These are phyloP conservation scores for Nicotiana attenuata DNA, from an alignment of 257 asterid species.

Conservation along the genomic window DNA sequence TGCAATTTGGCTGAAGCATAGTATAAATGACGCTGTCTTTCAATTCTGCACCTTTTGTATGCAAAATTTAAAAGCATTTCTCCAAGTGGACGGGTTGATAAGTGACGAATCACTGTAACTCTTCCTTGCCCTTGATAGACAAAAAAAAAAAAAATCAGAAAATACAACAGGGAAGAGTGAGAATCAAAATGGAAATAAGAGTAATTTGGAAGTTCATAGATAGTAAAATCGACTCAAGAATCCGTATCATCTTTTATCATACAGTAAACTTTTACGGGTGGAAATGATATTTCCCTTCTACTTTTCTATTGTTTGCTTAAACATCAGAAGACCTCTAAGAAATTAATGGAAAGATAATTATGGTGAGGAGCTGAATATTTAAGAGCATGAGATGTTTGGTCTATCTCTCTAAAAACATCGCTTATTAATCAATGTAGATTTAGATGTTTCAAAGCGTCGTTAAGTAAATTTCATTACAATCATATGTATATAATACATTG, in stretches of 20 bases:
- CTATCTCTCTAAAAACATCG: not conserved
- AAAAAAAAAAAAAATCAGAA: not conserved
- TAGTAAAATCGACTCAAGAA: not conserved
- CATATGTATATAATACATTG: not conserved
- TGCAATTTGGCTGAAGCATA: not conserved
- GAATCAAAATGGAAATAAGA: not conserved
- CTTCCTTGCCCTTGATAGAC: not conserved
- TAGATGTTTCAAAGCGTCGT: not conserved
- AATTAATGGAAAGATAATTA: constrained; percentile 3
- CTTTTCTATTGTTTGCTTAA: not conserved
- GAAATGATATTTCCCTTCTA: not conserved
- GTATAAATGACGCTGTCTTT: not conserved
- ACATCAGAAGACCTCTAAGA: not conserved
- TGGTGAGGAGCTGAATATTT: not conserved
- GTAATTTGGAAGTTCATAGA: too few species aligned
- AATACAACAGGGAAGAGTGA: not conserved
- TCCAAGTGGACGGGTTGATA: not conserved
- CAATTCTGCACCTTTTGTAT: not conserved
- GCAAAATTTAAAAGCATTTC: not conserved
- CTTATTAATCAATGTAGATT: not conserved
- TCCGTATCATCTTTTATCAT: not conserved
- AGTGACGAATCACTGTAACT: not conserved
- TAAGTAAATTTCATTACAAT: not conserved
- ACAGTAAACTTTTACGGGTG: not conserved
- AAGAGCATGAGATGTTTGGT: not conserved